These are phyloP conservation scores for Irpex sp. DNA, from an alignment of 1,284 basidiomycete species.

Conservation along the genomic window DNA sequence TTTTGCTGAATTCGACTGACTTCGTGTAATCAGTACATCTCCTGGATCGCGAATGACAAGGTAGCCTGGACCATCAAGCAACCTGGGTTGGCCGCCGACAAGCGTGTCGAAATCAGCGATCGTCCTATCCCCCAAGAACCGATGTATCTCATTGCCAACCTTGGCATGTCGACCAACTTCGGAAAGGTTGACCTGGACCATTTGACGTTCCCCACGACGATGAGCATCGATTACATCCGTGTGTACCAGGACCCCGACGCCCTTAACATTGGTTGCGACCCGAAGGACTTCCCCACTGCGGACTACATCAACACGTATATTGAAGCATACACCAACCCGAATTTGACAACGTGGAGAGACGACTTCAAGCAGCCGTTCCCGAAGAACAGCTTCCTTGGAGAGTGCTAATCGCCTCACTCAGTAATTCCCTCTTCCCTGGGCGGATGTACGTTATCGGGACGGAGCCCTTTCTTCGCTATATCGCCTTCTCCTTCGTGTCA, in stretches of 20 bases:
- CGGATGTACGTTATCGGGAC: background rate
- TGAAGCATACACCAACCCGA: slow-evolving; percentile 40
- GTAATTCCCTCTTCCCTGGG: background rate
- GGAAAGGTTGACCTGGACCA: slow-evolving; percentile 63
- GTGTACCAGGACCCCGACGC: slow-evolving; percentile 72
- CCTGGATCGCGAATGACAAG: slow-evolving; percentile 68
- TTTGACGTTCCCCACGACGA: slow-evolving; percentile 65
- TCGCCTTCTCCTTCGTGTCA: background rate
- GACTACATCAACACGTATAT: slow-evolving; percentile 68
- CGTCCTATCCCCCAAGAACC: slow-evolving; percentile 83
- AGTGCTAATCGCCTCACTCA: slow-evolving; percentile 36
- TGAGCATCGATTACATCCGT: slow-evolving; percentile 82
- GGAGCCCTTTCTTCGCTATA: background rate
- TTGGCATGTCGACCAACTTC: slow-evolving; percentile 83
- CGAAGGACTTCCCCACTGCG: slow-evolving; percentile 71
- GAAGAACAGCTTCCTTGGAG: slow-evolving; percentile 51
- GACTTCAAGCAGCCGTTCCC: slow-evolving; percentile 63
- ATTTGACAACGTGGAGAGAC: slow-evolving; percentile 38
- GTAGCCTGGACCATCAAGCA: slow-evolving; percentile 76
- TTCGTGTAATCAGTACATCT: slow-evolving; percentile 57
- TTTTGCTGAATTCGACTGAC: background rate
- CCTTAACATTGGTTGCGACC: slow-evolving; percentile 83
- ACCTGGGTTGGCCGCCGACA: slow-evolving; percentile 70
- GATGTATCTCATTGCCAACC: slow-evolving; percentile 80
- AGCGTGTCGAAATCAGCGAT: slow-evolving; percentile 60